These are phyloP conservation scores for Aphanomyces euteiches DNA, from an alignment of 352 stramenopile species.

Conservation along the genomic window DNA sequence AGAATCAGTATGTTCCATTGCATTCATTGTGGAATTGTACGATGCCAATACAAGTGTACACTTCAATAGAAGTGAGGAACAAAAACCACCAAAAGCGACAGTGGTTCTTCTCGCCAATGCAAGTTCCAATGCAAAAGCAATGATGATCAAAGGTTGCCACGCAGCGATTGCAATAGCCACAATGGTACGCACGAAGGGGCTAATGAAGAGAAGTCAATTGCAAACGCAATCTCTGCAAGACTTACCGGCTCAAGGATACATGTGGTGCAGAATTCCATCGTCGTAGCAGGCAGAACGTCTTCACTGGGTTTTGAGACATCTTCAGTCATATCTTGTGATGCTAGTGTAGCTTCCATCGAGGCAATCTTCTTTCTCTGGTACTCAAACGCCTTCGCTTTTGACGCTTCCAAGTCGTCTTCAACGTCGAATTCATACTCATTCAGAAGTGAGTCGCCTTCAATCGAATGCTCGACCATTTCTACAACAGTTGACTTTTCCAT, in stretches of 20 bases:
- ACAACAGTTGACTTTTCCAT: neutral
- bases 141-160: conserved; percentile 92
- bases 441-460: conserved; percentile 16
- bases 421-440: conserved; percentile 29
- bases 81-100: conserved; percentile 81
- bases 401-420: neutral
- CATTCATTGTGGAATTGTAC: conserved; percentile 26
- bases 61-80: conserved; percentile 39
- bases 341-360: conserved; percentile 36
- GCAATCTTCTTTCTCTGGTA: conserved; percentile 28
- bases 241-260: conserved; percentile 36
- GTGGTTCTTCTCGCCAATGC: conserved; percentile 88
- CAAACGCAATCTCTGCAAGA: neutral
- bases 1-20: too few species aligned
- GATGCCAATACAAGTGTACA: conserved; percentile 34
- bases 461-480: conserved; percentile 16
- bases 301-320: too few species aligned
- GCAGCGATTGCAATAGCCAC: conserved; percentile 64
- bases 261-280: conserved; percentile 38
- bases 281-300: conserved; percentile 9
- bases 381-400: neutral
- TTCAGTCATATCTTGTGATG: neutral
- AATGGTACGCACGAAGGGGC: conserved; percentile 86
- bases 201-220: conserved; percentile 23
- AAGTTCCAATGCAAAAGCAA: conserved; percentile 83